phyloP scores from a whole-genome alignment of 768 basidiomycete species.

The Chalciporus pseudorubinellus region DNA sequence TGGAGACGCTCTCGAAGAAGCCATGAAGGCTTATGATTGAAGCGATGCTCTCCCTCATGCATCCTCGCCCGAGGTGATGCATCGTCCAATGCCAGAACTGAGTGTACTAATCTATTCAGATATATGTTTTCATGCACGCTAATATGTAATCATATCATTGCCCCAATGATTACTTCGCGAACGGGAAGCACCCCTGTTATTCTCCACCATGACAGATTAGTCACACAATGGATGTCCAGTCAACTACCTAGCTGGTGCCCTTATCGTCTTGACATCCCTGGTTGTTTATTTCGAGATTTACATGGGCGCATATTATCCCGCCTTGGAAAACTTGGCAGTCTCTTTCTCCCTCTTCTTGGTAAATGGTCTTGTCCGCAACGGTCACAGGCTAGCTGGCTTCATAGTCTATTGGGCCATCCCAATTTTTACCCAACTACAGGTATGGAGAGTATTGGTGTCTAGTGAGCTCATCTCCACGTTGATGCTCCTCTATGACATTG shows the following conservation, averaged over 20 bases:
- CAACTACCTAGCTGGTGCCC: no score
- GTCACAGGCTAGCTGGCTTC: background rate
- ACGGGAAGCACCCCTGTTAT: no score
- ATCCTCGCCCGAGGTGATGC: no score
- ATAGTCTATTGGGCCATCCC: background rate
- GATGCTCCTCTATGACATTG: background rate
- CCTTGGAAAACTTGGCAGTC: background rate
- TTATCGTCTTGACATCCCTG: background rate
- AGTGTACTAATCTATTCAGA: background rate
- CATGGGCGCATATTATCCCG: background rate
- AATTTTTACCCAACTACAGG: background rate
- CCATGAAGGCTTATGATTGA: constrained; percentile 32
- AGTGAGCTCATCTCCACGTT: no score
- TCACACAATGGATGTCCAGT: no score
- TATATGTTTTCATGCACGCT: background rate
- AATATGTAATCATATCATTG: background rate
- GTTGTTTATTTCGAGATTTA: background rate
- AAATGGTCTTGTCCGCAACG: background rate
- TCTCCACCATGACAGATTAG: no score
- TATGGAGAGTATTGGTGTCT: background rate
- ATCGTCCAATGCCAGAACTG: background rate
- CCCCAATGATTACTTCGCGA: background rate
- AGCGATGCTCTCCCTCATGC: background rate
- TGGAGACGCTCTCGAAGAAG: constrained; percentile 28
- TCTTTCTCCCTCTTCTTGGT: background rate